Conservation (phyloP, 83 land plant genomes). For the Picea abies region DNA sequence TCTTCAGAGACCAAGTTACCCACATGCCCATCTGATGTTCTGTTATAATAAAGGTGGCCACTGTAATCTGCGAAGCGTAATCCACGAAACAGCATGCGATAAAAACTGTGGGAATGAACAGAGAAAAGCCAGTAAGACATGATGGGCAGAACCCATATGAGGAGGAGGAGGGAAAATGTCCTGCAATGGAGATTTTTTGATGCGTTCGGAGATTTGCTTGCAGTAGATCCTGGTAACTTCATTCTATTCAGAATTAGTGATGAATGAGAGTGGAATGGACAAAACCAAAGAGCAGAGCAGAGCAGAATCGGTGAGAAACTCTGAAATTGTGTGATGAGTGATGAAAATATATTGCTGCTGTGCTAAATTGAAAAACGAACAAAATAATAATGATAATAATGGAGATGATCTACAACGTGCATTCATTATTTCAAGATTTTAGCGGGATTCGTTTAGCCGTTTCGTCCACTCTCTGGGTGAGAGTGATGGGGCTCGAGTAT, state of each 20-base stretch:
- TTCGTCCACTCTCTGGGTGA: too few relatives aligned
- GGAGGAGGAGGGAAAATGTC: background rate
- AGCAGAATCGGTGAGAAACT: too few relatives aligned
- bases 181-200: background rate
- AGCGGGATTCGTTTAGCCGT: too few relatives aligned
- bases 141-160: background rate
- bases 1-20: background rate
- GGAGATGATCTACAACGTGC: too few relatives aligned
- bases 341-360: too few relatives aligned
- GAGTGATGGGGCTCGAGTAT: too few relatives aligned
- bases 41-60: background rate
- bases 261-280: background rate
- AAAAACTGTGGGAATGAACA: background rate
- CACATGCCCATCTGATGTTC: background rate
- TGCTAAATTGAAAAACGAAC: too few relatives aligned
- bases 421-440: too few relatives aligned
- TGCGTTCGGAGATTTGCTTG: background rate
- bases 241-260: background rate
- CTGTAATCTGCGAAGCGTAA: background rate
- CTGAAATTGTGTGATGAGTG: too few relatives aligned
- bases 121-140: background rate
- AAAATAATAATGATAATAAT: too few relatives aligned
- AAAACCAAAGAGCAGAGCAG: background rate
- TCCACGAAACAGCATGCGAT: background rate
- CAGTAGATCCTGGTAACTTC: background rate